A percentile compares a stretch with the other conserved stretches of the same genome.
Evolutionary conservation across 2,329 filamentous ascomycete species (phyloP).

Genomic region (Paraconiothyrium brasiliense): DNA sequence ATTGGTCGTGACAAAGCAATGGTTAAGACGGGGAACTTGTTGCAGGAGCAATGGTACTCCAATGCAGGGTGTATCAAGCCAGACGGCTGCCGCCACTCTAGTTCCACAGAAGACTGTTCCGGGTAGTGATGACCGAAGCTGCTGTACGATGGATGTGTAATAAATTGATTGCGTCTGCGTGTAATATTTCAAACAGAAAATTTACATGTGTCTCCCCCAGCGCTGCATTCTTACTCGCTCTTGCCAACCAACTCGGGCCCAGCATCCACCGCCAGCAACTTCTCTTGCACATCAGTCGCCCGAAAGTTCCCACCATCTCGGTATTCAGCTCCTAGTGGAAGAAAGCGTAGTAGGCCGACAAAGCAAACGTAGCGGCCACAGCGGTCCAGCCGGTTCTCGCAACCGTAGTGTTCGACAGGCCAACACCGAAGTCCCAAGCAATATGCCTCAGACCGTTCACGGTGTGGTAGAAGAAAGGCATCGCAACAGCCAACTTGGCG

Average conservation of each 20-base stretch:
- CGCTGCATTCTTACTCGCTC: not conserved
- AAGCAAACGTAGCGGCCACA: constrained; percentile 63
- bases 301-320: not conserved
- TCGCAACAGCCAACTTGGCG: constrained; percentile 67
- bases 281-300: not conserved
- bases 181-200: constrained; percentile 16
- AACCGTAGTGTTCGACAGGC: constrained; percentile 71
- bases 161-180: constrained; percentile 11
- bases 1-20: too few relatives aligned
- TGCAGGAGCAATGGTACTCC: too few relatives aligned
- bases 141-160: not conserved
- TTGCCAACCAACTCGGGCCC: not conserved
- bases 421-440: constrained; percentile 72
- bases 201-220: constrained; percentile 10
- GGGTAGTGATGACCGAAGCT: not conserved
- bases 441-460: constrained; percentile 78
- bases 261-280: not conserved
- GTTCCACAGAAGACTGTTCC: not conserved
- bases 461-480: constrained; percentile 74
- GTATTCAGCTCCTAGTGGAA: constrained; percentile 26
- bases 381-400: constrained; percentile 72
- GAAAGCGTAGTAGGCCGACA: constrained; percentile 44
- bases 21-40: too few relatives aligned
- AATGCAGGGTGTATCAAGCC: too few relatives aligned
- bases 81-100: too few relatives aligned